Evolutionary conservation across 1,284 basidiomycete species (phyloP), one percentile per base, ranked within the genome.

Genomic region (Leccinum cinnamomeum): DNA sequence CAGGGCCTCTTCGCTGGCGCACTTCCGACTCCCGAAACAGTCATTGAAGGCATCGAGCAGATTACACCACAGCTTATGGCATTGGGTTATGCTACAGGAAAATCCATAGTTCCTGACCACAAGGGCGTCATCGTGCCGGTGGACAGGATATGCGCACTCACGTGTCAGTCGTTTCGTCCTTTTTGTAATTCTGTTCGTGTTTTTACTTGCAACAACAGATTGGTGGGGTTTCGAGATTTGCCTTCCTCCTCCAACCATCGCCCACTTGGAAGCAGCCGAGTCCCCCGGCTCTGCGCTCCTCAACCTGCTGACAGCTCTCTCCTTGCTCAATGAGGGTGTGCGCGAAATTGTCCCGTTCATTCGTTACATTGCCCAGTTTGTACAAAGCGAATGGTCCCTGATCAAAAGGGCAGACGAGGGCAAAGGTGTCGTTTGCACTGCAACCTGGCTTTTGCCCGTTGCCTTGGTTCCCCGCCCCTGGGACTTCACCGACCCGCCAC

Each of bases 171-270:
- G 54, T 62, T 56, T 65, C 53, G 58, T 50, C 5, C 46, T 48
- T 46, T 33, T 39, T 16, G 0, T 51, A 14, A 35, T 50, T 51
- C 2, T n/a, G 18, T 63, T 68, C 54, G 72, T 61, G 18, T 48
- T 6, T 57, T 60, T 59, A 10, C 46, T 51, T 63, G 25, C 1
- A 39, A 46, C 33, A 14, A 35, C 64, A 90, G 90, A 92, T 73
- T 92, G 91, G 91, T 93, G 91, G 91, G 91, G 91, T 14, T 78
- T 92, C 5, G 91, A 93, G 71, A 62, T 92, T 1, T 81, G 85
- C 46, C 77, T 93, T 37, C 91, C 91, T 11, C 82, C 86, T 54
- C 83, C 90, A 4, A 84, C 91, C 3, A 70, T 93, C 30, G 70
- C 72, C 46, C 83, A 85, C 69, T 79, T 93, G 28, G 74, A 75